Conservation (phyloP, 148 eudicot genomes). For the Vaccinium corymbosum region DNA sequence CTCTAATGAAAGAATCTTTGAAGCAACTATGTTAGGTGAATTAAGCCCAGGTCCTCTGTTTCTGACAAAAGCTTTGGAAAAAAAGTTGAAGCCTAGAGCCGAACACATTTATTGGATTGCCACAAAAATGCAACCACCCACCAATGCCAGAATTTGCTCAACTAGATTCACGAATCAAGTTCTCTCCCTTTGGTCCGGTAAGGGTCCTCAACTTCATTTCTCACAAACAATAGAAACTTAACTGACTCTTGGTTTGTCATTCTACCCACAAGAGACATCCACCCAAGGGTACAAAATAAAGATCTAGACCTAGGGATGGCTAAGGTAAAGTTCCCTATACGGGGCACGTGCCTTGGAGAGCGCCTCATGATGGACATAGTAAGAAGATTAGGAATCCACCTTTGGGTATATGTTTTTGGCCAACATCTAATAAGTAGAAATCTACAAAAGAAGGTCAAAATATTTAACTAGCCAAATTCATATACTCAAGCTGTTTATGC, state of each 20-base stretch:
- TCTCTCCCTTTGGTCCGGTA: not conserved
- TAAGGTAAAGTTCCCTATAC: not conserved
- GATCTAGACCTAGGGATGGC: not conserved
- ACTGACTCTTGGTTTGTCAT: not conserved
- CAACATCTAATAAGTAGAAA: not conserved
- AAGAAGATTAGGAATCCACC: not conserved
- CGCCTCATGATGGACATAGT: not conserved
- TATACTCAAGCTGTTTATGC: not conserved
- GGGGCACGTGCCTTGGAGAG: not conserved
- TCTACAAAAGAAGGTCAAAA: not conserved
- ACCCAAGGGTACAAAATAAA: not conserved
- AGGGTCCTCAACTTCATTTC: not conserved
- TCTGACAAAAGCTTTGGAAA: not conserved
- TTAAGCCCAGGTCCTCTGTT: not conserved
- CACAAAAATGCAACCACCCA: not conserved
- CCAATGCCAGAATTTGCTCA: not conserved
- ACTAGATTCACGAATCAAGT: not conserved
- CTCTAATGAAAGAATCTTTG: conserved; percentile 1
- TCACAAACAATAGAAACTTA: not conserved
- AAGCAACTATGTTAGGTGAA: not conserved
- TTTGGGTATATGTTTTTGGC: not conserved
- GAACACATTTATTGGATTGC: not conserved
- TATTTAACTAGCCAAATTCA: not conserved
- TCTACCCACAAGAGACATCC: not conserved
- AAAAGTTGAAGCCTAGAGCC: not conserved